phyloP scores from a whole-genome alignment of 2,329 filamentous ascomycete species.

The Paecilomyces sp. region DNA sequence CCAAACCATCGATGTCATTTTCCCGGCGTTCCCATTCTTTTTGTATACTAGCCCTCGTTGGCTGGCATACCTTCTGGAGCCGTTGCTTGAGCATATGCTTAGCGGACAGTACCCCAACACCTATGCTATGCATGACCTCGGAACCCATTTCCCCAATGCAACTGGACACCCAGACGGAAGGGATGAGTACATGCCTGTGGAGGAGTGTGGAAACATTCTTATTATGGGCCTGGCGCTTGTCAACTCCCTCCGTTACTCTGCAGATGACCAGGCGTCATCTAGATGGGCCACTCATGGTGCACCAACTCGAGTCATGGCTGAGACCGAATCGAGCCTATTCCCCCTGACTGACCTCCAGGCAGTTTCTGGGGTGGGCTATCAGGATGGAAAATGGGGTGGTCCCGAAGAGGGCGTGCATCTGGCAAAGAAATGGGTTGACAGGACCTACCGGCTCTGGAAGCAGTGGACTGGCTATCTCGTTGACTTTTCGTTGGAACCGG shows the following conservation, averaged over 20 bases:
- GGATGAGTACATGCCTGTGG: constrained; percentile 52
- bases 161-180: constrained; percentile 47
- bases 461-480: constrained; percentile 76
- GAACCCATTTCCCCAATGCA: constrained; percentile 47
- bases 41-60: constrained; percentile 76
- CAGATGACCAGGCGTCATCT: constrained; percentile 50
- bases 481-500: constrained; percentile 65
- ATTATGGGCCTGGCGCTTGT: constrained; percentile 74
- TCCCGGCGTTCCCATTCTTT: constrained; percentile 80
- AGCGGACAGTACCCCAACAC: constrained; percentile 76
- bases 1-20: constrained; percentile 83
- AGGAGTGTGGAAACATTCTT: constrained; percentile 64
- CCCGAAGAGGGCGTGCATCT: constrained; percentile 47
- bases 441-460: constrained; percentile 65
- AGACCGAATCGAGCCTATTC: constrained; percentile 30
- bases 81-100: constrained; percentile 71
- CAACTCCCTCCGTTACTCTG: constrained; percentile 62
- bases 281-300: constrained; percentile 46
- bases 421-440: constrained; percentile 57
- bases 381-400: constrained; percentile 57
- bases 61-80: constrained; percentile 72
- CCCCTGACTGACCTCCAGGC: constrained; percentile 43
- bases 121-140: constrained; percentile 49
- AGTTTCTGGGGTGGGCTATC: constrained; percentile 46
- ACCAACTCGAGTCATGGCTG: constrained; percentile 13